Percentiles rank a stretch among this genome's conserved stretches.
Evolutionary conservation across 2,329 filamentous ascomycete genomes (phyloP).

Genomic region (Beauveria rudraprayagi): DNA sequence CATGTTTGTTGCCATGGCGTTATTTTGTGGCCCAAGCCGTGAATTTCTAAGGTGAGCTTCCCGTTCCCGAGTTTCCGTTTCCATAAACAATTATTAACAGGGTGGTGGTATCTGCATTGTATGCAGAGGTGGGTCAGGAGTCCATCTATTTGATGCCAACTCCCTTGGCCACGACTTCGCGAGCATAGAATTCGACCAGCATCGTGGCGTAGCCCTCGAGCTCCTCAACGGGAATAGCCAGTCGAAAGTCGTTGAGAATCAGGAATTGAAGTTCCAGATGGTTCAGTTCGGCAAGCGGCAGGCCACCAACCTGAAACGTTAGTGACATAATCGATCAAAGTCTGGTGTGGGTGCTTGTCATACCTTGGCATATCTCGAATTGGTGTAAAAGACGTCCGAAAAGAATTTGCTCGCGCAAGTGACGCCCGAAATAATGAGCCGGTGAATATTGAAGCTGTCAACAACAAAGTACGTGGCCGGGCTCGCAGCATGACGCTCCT

Average conservation of each 20-base stretch:
- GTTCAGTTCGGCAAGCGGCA: constrained; percentile 87
- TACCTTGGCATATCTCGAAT: constrained; percentile 98
- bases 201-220: constrained; percentile 96
- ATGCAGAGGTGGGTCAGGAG: neutral
- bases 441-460: constrained; percentile 98
- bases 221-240: constrained; percentile 88
- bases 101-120: neutral
- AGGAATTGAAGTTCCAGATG: constrained; percentile 95
- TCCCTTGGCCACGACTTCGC: constrained; percentile 61
- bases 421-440: constrained; percentile 90
- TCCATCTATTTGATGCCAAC: neutral
- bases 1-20: neutral
- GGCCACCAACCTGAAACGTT: constrained; percentile 69
- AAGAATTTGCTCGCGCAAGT: constrained; percentile 99
- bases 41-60: constrained; percentile 5
- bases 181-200: constrained; percentile 94
- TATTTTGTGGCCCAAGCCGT: neutral
- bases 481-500: constrained; percentile 19
- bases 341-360: constrained; percentile 15
- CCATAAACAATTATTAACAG: neutral
- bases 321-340: neutral
- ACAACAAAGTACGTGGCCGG: constrained; percentile 73
- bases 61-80: neutral
- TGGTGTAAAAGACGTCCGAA: constrained; percentile 97
- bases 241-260: constrained; percentile 88